These are phyloP conservation scores for Craterostigma plantagineum DNA, from an alignment of 257 asterid genomes.

Conservation along the genomic window DNA sequence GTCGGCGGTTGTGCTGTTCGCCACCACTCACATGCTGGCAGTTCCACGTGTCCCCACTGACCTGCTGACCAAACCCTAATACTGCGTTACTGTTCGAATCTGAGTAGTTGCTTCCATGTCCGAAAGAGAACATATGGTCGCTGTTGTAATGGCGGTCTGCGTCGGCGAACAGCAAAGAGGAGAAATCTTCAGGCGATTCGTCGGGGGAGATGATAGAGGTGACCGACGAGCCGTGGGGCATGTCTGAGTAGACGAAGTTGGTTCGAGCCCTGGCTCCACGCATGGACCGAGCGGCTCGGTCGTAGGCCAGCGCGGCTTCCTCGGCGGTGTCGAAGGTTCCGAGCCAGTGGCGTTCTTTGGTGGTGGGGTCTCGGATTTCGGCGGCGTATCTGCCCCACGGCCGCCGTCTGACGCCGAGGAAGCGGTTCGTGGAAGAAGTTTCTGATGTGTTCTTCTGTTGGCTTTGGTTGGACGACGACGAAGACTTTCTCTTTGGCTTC, in stretches of 20 bases:
- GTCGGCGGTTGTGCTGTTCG: too few species aligned
- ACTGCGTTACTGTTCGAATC: slow-evolving; percentile 4
- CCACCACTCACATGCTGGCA: slow-evolving; percentile 2
- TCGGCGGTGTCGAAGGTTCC: slow-evolving; percentile 87
- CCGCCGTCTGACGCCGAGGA: slow-evolving; percentile 62
- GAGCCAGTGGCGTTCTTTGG: slow-evolving; percentile 79
- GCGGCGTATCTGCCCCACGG: slow-evolving; percentile 94
- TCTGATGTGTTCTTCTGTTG: slow-evolving; percentile 8
- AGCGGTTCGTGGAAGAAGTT: slow-evolving; percentile 22
- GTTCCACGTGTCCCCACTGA: slow-evolving; percentile 16
- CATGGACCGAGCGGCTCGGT: slow-evolving; percentile 79
- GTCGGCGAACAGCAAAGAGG: slow-evolving; percentile 13
- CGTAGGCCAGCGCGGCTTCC: slow-evolving; percentile 83
- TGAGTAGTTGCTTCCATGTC: slow-evolving; percentile 7
- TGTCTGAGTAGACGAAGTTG: slow-evolving; percentile 75
- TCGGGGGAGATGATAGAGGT: slow-evolving; percentile 75
- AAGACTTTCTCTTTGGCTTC: slow-evolving; percentile 27
- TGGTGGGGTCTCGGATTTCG: slow-evolving; percentile 67
- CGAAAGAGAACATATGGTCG: slow-evolving; percentile 18
- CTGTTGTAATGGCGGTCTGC: background rate
- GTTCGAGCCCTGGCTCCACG: slow-evolving; percentile 58
- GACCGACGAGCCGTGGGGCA: slow-evolving; percentile 76
- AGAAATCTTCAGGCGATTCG: slow-evolving; percentile 24
- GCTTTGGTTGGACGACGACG: slow-evolving; percentile 1
- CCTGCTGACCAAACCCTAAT: slow-evolving; percentile 14